Evolutionary conservation across 2,329 filamentous ascomycete genomes (phyloP).

Genomic region (Hypoxylon sp.): DNA sequence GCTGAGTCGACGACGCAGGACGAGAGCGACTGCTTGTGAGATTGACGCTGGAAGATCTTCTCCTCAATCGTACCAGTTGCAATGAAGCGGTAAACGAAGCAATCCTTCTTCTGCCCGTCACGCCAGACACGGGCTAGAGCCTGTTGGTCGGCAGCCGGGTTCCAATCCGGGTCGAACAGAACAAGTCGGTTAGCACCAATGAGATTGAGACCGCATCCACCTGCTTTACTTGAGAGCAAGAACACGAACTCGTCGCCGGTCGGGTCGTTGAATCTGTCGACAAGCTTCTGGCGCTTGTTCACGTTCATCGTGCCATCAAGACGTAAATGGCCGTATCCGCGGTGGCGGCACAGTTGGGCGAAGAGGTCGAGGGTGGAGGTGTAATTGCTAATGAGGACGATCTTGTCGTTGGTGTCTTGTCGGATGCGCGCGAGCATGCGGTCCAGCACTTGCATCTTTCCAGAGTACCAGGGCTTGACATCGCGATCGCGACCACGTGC

Average conservation of each 20-base stretch:
- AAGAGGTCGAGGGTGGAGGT: constrained; percentile 97
- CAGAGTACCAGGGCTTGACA: constrained; percentile 94
- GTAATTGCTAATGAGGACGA: constrained; percentile 98
- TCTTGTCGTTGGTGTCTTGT: constrained; percentile 98
- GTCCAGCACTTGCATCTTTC: constrained; percentile 98
- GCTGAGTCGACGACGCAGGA: constrained; percentile 96
- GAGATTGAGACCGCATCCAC: constrained; percentile 89
- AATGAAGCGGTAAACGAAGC: constrained; percentile 99
- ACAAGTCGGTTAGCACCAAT: constrained; percentile 86
- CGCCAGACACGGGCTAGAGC: constrained; percentile 97
- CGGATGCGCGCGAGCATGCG: constrained; percentile 97
- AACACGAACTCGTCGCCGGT: constrained; percentile 93
- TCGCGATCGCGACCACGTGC: constrained; percentile 90
- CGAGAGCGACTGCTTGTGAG: constrained; percentile 96
- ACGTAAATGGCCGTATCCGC: constrained; percentile 86
- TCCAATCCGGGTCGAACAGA: constrained; percentile 98
- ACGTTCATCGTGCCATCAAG: constrained; percentile 98
- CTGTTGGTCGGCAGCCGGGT: constrained; percentile 96
- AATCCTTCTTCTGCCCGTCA: constrained; percentile 99
- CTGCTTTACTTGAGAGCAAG: constrained; percentile 95
- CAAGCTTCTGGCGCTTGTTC: constrained; percentile 95
- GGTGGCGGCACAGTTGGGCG: constrained; percentile 86
- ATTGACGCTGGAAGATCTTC: constrained; percentile 98
- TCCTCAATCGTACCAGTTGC: constrained; percentile 98
- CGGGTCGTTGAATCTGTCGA: constrained; percentile 97